Evolutionary conservation across 139 green algal genomes (phyloP).

Genomic region (Micractinium sp.): DNA sequence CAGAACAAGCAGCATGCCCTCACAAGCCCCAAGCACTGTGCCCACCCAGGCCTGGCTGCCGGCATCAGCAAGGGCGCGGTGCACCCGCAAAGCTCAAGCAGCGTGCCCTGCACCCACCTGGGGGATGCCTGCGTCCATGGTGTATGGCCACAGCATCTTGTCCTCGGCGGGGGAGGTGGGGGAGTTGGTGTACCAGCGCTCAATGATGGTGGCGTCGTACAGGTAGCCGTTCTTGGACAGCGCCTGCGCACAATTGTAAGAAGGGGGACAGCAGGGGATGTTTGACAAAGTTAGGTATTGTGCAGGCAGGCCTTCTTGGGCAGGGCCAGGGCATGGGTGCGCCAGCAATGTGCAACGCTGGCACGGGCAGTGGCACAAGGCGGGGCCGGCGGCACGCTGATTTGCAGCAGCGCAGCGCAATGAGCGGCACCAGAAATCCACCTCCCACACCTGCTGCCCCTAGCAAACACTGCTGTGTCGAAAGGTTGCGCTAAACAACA

Average conservation of each 20-base stretch:
- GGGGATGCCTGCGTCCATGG: conserved; percentile 38
- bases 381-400: no score
- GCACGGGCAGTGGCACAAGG: no score
- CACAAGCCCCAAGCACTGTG: no score
- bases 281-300: background rate
- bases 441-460: no score
- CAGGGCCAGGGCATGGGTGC: background rate
- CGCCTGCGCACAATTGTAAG: background rate
- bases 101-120: background rate
- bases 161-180: conserved; percentile 25
- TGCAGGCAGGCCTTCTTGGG: background rate
- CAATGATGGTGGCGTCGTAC: conserved; percentile 36
- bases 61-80: no score
- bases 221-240: conserved; percentile 31
- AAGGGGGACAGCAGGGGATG: background rate
- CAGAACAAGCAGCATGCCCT: no score
- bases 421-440: no score
- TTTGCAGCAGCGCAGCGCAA: no score
- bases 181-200: conserved; percentile 20
- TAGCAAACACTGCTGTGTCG: no score
- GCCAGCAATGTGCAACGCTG: background rate
- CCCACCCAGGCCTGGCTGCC: no score
- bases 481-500: no score
- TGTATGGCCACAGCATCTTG: conserved; percentile 37
- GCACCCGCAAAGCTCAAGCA: no score